Evolutionary conservation across 352 stramenopile genomes (phyloP), one percentile per base, ranked within the genome.

Genomic region (Phytophthora pini): DNA sequence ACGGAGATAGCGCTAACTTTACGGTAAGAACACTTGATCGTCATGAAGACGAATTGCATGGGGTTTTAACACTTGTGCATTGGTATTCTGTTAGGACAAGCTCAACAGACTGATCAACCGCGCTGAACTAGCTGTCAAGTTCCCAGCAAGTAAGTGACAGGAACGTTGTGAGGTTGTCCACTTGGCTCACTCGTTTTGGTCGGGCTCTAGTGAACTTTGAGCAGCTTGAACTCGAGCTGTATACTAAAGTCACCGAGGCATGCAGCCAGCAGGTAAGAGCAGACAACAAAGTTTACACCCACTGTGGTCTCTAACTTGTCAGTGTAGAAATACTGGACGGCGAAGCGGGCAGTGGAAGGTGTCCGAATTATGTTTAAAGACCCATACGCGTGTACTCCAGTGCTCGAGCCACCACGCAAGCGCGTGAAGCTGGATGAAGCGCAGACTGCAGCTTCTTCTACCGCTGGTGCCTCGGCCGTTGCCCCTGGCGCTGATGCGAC

Each of bases 301-400:
- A 6, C 22, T 50, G 5, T 4, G 31, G 12, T 22, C 32, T 22
- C 12, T 29, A 11, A 52, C 29, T 43, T 31, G 20, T 2, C 64
- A 5, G 15, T 36, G 39, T 34, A 95, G 79, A 80, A 60, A 56
- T 92, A 78, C 66, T 96, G 88, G 88, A 86, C 65, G 3, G 72
- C 75, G 1, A 88, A 81, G 69, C 83, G 88, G 1, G 75, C 81
- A 20, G 85, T 96, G 4, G 88, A 96, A 26, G 88, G 88, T 1
- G 84, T 96, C 34, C 77, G 72, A 34, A 79, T 96, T 46, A 61
- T 87, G 31, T 96, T 96, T 59, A 90, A 91, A 41, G 84, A 96
- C 36, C 71, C 73, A 7, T 78, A 90, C 39, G 77, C 90, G 36
- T 96, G 88, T 38, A 60, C 83, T 7, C 81, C 88, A 7, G 66